Conservation (phyloP, 2,329 filamentous ascomycete species). For the Penicillium corylophilum region DNA sequence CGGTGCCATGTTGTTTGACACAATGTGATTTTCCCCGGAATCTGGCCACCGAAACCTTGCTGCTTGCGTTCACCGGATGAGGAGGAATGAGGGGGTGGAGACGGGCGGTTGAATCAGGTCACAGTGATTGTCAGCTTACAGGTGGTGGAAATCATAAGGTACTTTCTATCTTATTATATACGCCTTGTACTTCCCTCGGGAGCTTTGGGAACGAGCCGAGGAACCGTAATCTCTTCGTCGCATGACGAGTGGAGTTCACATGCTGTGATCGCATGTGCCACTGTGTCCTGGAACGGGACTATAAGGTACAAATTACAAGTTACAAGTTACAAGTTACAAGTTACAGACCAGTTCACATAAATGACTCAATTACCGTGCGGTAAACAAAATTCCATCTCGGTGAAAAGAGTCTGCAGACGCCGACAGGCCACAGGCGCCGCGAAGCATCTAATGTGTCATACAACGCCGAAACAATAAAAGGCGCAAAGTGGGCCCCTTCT, state of each 20-base stretch:
- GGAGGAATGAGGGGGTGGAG: constrained; percentile 24
- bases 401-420: background rate
- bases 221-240: constrained; percentile 10
- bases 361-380: background rate
- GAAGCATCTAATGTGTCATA: constrained; percentile 20
- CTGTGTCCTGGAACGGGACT: too few relatives aligned
- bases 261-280: background rate
- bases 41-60: constrained; percentile 29
- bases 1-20: constrained; percentile 22
- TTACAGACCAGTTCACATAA: background rate
- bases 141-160: background rate
- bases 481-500: constrained; percentile 23
- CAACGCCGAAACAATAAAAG: constrained; percentile 22
- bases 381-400: background rate
- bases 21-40: constrained; percentile 16
- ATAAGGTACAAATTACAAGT: background rate
- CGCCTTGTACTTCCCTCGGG: constrained; percentile 1
- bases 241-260: constrained; percentile 17
- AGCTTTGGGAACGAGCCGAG: constrained; percentile 3
- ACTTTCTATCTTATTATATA: background rate
- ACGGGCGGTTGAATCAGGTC: constrained; percentile 11
- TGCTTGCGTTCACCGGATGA: constrained; percentile 39
- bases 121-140: constrained; percentile 4
- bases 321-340: background rate
- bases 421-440: constrained; percentile 20